These are phyloP conservation scores for Xylaria castorea DNA, from an alignment of 495 filamentous ascomycete genomes.

Conservation along the genomic window DNA sequence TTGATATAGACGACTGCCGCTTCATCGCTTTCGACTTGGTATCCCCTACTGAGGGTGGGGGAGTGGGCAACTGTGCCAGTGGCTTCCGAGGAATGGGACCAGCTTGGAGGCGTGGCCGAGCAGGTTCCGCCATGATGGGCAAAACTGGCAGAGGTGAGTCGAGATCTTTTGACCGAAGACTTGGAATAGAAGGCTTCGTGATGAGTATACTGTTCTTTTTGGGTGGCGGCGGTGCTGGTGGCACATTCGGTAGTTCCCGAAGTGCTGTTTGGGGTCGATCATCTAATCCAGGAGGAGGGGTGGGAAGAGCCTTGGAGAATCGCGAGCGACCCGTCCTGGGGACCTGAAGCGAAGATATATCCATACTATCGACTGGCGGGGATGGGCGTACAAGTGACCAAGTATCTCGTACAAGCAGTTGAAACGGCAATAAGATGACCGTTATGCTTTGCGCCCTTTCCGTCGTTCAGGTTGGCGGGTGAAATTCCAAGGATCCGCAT, in stretches of 20 bases:
- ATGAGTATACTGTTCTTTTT: conserved; percentile 36
- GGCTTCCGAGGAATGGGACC: conserved; percentile 39
- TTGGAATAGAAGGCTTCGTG: conserved; percentile 28
- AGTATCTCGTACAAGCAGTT: conserved; percentile 35
- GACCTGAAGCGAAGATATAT: conserved; percentile 35
- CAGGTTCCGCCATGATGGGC: conserved; percentile 29
- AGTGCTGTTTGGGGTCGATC: conserved; percentile 29
- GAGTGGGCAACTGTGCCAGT: conserved; percentile 34
- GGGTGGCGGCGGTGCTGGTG: conserved; percentile 35
- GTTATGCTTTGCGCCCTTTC: background rate
- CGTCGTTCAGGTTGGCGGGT: conserved; percentile 16
- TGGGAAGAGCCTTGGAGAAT: conserved; percentile 47
- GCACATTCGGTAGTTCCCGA: conserved; percentile 30
- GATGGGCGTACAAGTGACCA: conserved; percentile 32
- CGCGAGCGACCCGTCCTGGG: conserved; percentile 42
- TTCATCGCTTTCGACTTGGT: conserved; percentile 36
- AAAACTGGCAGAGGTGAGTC: conserved; percentile 35
- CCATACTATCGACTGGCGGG: conserved; percentile 35
- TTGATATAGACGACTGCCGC: conserved; percentile 51
- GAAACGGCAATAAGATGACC: conserved; percentile 24
- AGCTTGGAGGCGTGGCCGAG: conserved; percentile 24
- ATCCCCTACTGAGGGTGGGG: conserved; percentile 17
- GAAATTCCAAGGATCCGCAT: conserved; percentile 20
- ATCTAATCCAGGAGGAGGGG: conserved; percentile 34
- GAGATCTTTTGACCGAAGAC: conserved; percentile 23